These are phyloP conservation scores for Cyclotella atomus DNA, from an alignment of 108 stramenopile species.

Conservation along the genomic window DNA sequence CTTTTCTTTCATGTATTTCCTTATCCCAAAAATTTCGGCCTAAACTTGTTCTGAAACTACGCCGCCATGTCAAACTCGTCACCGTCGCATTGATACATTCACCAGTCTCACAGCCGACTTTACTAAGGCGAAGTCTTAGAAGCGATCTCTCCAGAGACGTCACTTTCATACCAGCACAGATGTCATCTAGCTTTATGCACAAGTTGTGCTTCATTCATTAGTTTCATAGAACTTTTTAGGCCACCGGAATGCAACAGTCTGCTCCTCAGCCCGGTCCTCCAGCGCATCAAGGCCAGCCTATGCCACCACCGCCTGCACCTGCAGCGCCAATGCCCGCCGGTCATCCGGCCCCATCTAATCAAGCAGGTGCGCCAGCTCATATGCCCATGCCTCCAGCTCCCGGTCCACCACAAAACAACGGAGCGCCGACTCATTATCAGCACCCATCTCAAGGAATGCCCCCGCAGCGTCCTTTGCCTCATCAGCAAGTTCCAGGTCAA, in stretches of 20 bases:
- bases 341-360: conserved; percentile 9
- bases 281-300: neutral
- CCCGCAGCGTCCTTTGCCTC: conserved; percentile 28
- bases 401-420: conserved; percentile 24
- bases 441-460: conserved; percentile 38
- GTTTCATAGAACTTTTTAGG: conserved; percentile 2
- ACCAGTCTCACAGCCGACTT: neutral
- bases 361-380: neutral
- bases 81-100: neutral
- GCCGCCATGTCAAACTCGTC: neutral
- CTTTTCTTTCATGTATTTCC: neutral
- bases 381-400: conserved; percentile 28
- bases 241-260: conserved; percentile 16
- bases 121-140: neutral
- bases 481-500: conserved; percentile 25
- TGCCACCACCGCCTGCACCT: neutral
- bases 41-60: conserved; percentile 9
- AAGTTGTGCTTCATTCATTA: conserved; percentile 15
- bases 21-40: neutral
- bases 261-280: neutral
- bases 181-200: neutral
- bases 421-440: conserved; percentile 52
- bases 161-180: neutral
- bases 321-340: conserved; percentile 10
- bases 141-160: neutral